Conservation (phyloP, 257 asterid genomes). For the Gardenia jasminoides region DNA sequence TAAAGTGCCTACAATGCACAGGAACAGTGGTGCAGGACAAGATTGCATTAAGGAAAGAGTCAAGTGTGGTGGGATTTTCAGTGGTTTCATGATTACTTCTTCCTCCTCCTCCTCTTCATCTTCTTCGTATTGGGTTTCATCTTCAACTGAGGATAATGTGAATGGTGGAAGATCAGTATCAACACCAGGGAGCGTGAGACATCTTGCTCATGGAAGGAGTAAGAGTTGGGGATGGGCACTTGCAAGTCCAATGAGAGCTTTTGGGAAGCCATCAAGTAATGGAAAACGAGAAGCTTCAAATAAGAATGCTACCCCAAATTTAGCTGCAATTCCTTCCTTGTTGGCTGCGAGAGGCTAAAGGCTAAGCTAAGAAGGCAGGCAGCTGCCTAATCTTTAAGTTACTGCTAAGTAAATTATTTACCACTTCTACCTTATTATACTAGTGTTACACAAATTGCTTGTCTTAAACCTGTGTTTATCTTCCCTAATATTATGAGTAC, state of each 20-base stretch:
- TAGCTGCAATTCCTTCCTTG: conserved; percentile 86
- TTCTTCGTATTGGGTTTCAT: conserved; percentile 59
- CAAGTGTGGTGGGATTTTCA: conserved; percentile 85
- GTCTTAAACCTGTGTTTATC: conserved; percentile 37
- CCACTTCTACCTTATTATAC: conserved; percentile 15
- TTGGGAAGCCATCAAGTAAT: conserved; percentile 49
- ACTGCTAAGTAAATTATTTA: conserved; percentile 20
- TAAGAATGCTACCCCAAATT: conserved; percentile 66
- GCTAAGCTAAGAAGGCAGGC: conserved; percentile 35
- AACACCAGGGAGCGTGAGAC: conserved; percentile 28
- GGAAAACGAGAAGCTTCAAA: conserved; percentile 51
- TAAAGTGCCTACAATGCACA: conserved; percentile 39
- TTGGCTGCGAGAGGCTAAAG: conserved; percentile 47
- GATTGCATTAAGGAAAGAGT: conserved; percentile 83
- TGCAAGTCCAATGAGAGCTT: conserved; percentile 98
- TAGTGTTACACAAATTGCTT: conserved; percentile 39
- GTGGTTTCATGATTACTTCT: conserved; percentile 83
- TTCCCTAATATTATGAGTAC: conserved; percentile 32
- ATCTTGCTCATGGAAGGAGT: conserved; percentile 71
- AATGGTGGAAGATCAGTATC: conserved; percentile 27
- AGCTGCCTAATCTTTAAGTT: background rate
- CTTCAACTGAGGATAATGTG: conserved; percentile 53
- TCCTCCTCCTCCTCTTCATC: conserved; percentile 80
- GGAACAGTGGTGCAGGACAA: conserved; percentile 44
- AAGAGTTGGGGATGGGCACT: conserved; percentile 98